Conservation (phyloP, 2,329 filamentous ascomycete species). For the Exophiala oligosperma region DNA sequence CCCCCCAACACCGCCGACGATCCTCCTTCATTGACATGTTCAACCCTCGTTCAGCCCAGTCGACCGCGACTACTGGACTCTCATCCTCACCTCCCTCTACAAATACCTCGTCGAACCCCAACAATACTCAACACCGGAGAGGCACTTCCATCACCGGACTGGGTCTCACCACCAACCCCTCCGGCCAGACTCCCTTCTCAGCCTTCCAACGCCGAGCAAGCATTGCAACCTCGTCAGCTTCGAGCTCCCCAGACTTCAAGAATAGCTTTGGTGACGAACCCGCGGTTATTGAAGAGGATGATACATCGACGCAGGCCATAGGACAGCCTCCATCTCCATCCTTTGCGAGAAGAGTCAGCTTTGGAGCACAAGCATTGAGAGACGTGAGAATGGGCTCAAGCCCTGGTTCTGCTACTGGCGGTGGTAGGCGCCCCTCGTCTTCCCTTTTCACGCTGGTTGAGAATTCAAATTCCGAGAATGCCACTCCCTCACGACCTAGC, state of each 20-base stretch:
- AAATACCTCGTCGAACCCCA: constrained; percentile 43
- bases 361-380: constrained; percentile 76
- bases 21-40: constrained; percentile 48
- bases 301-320: constrained; percentile 63
- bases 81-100: constrained; percentile 49
- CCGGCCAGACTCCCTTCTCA: constrained; percentile 52
- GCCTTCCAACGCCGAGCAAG: constrained; percentile 63
- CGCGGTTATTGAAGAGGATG: constrained; percentile 64
- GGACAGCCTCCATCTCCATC: constrained; percentile 72
- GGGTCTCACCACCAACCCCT: constrained; percentile 68
- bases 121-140: constrained; percentile 59
- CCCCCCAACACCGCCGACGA: constrained; percentile 43
- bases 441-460: constrained; percentile 40
- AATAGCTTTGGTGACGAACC: constrained; percentile 38
- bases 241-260: constrained; percentile 39
- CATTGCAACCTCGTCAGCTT: constrained; percentile 62
- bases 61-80: constrained; percentile 20
- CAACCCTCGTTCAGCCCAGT: constrained; percentile 46
- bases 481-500: constrained; percentile 21
- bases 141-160: constrained; percentile 70
- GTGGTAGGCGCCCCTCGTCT: constrained; percentile 55
- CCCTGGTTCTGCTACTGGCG: constrained; percentile 64
- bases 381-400: constrained; percentile 65
- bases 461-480: constrained; percentile 26
- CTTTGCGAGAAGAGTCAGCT: constrained; percentile 77